phyloP scores from a whole-genome alignment of 495 filamentous ascomycete genomes.

The Tuber aestivum region DNA sequence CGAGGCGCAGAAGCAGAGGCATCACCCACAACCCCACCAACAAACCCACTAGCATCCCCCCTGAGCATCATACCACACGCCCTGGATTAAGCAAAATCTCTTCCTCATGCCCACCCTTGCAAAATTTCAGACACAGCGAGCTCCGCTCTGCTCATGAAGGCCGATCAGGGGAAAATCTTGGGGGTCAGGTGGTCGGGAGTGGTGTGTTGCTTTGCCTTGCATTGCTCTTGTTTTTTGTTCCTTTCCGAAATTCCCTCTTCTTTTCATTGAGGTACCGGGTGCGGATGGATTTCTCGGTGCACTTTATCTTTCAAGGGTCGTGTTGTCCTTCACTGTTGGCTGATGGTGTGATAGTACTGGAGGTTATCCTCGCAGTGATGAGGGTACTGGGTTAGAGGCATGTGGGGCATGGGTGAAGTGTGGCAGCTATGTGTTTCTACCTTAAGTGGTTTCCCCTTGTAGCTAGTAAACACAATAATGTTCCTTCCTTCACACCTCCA shows the following conservation, averaged over 20 bases:
- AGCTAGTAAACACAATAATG: no score
- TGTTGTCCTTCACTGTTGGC: no score
- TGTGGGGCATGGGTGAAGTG: no score
- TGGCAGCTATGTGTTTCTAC: no score
- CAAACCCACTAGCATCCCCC: not conserved
- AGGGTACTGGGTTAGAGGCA: no score
- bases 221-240: not conserved
- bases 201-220: not conserved
- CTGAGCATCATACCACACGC: no score
- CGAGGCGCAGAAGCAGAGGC: not conserved
- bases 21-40: not conserved
- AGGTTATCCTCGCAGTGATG: no score
- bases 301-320: not conserved
- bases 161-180: not conserved
- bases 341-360: no score
- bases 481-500: no score
- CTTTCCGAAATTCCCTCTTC: not conserved
- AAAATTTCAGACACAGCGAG: not conserved
- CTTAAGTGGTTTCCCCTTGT: no score
- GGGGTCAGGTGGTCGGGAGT: not conserved
- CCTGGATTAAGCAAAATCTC: not conserved
- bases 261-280: not conserved
- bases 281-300: not conserved
- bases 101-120: not conserved
- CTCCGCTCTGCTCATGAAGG: not conserved